These are phyloP conservation scores for Ceratobasidium sp. DNA, from an alignment of 1,284 basidiomycete genomes.

Conservation along the genomic window DNA sequence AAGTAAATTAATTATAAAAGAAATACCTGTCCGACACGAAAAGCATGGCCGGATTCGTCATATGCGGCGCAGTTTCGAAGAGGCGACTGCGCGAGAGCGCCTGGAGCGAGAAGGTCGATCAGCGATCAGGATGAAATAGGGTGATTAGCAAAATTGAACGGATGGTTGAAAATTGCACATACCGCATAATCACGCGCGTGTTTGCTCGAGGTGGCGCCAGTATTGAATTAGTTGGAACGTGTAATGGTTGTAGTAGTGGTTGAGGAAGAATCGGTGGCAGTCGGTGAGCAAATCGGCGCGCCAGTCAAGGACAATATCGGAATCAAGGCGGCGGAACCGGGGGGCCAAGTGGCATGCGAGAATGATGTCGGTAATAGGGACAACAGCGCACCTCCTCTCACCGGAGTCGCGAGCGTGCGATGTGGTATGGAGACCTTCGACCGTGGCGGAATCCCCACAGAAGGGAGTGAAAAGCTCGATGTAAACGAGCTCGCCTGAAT, in stretches of 20 bases:
- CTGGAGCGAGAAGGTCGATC: no score
- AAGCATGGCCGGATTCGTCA: no score
- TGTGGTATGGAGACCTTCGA: background rate
- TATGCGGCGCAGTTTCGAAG: no score
- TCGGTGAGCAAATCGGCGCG: background rate
- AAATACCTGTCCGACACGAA: no score
- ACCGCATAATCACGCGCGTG: no score
- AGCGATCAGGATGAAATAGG: no score
- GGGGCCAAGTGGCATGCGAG: constrained; percentile 10
- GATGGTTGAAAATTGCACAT: no score
- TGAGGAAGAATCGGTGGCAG: background rate
- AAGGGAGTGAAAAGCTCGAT: constrained; percentile 9
- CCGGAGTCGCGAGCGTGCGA: background rate
- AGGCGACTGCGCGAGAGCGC: no score
- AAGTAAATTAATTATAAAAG: no score
- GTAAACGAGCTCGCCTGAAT: background rate
- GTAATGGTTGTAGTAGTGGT: constrained; percentile 15
- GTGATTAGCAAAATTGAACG: no score
- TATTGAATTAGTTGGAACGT: background rate
- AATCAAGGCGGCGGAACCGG: background rate
- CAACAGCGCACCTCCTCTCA: background rate
- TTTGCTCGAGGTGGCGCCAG: constrained; percentile 13
- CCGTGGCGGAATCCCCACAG: background rate
- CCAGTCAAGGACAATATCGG: background rate
- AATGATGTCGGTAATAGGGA: background rate